Percentiles rank a stretch among this genome's conserved stretches.
Evolutionary conservation across 139 green algal species (phyloP).

Genomic region (Desmodesmus armatus): DNA sequence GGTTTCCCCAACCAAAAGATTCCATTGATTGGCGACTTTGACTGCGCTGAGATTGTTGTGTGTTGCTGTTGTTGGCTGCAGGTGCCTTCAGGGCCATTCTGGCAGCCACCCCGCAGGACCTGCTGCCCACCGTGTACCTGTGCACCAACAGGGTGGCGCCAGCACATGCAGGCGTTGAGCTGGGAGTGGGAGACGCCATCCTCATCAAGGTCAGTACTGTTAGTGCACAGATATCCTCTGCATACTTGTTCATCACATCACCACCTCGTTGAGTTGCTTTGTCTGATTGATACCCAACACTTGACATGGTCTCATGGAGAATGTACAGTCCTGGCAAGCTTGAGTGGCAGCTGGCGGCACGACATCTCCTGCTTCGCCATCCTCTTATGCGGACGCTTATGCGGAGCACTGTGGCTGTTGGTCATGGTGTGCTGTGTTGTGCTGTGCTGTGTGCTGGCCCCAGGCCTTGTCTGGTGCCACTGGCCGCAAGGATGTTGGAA

Average conservation of each 20-base stretch:
- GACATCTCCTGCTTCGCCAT: not conserved
- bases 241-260: not conserved
- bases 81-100: conserved; percentile 88
- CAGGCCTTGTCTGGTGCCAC: conserved; percentile 87
- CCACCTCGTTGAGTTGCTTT: not conserved
- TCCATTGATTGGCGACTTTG: too few relatives aligned
- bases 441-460: not conserved
- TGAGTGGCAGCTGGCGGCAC: too few relatives aligned
- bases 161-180: conserved; percentile 92
- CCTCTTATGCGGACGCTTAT: not conserved
- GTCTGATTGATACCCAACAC: not conserved
- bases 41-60: too few relatives aligned
- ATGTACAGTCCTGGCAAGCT: not conserved
- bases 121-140: conserved; percentile 94
- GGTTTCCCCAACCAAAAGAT: too few relatives aligned
- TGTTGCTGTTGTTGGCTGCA: too few relatives aligned
- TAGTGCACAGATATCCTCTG: not conserved
- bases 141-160: conserved; percentile 92
- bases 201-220: conserved; percentile 82
- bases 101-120: conserved; percentile 78
- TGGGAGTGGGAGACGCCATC: conserved; percentile 95
- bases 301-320: not conserved
- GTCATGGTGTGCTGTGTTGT: not conserved
- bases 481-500: conserved; percentile 80
- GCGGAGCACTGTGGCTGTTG: not conserved